Base-by-base conservation (phyloP, 2,329 filamentous ascomycete species). In the Venturia pyrina region DNA sequence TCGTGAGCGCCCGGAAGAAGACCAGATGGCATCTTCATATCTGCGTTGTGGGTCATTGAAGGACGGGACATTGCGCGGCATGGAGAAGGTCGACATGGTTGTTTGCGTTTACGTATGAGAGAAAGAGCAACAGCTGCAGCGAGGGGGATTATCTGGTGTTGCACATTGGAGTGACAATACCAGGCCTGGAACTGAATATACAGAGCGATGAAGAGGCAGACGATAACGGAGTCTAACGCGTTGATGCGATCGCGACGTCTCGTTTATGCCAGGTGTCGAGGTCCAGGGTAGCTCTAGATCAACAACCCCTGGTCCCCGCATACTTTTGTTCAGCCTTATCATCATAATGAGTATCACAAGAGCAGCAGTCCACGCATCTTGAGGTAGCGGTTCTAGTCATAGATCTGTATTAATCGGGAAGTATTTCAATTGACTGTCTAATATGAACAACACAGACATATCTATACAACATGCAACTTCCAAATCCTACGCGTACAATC, bases 11-110 rank as follows among this genome's bases (percentile, higher is more conserved):
- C 69, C 64, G 40, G 70, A 73, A 65, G 73, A 76, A 24, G 70
- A 71, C 77, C 77, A 78, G 44, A 76, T 74, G 70, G 73, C 74
- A 68, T 79, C 77, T 65, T 78, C 78, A 67, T 69, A 69, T 28
- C 71, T 69, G 71, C 76, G 71, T 71, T 76, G 75, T 21, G 76
- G 73, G 70, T 76, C 74, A 67, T 78, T 73, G 68, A 79, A 78
- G 60, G 74, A 75, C 40, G 78, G 76, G 6, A 78, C 73, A 71
- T 78, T 78, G 69, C 74, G 75, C 62, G 77, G 76, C 34, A 79
- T 70, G 60, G 73, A 71, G 70, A 78, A 79, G 28, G 53, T 37
- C 69, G 77, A 77, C 77, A 79, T 78, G 67, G 76, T 75, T 48
- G 40, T 32, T 19, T 1, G 19, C n/a, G 53, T 37, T 8, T 37